Evolutionary conservation across 768 basidiomycete genomes (phyloP), one percentile per base, ranked within the genome.

Genomic region (Scleroderma bovista): DNA sequence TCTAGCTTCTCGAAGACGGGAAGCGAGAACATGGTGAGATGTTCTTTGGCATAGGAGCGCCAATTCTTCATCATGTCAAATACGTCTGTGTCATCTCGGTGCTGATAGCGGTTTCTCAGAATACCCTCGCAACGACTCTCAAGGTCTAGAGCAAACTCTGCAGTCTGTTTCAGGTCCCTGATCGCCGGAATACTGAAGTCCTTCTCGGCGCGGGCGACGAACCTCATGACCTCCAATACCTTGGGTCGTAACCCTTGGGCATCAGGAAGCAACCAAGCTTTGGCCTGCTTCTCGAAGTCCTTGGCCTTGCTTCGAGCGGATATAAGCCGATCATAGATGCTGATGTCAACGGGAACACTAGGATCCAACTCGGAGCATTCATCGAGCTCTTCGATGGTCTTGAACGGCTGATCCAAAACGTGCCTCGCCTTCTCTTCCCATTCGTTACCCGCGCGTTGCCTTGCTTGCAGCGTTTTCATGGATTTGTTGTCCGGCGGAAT

Each of bases 251-350:
- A 64, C 3, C 76, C 73, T 36, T 73, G 75, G 9, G 71, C 59
- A 32, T 85, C 84, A 8, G 79, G 78, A 15, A 73, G 66, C 36
- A 91, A 65, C 84, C 88, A 90, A 1, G 75, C 70, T 55, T 76
- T 79, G 2, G 88, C 88, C 57, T 86, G 83, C 69, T 82, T 84
- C 66, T 92, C 88, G 62, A 82, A 84, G 53, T 91, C 89, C 58
- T 77, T 79, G 33, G 86, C 90, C 62, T 85, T 86, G 33, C 71
- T 75, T 39, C 82, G 78, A 31, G 84, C 73, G 17, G 74, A 73
- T 66, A 81, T 75, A 31, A 95, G 67, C 26, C 83, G 78, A 50
- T 83, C 81, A 40, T 86, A 73, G 46, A 89, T 72, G 13, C 76
- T 75, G 16, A 76, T 71, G 57, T 88, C 84, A 38, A 93, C 78